Base-by-base conservation (phyloP, 106 monocot genomes). In the Gastrodia elata region DNA sequence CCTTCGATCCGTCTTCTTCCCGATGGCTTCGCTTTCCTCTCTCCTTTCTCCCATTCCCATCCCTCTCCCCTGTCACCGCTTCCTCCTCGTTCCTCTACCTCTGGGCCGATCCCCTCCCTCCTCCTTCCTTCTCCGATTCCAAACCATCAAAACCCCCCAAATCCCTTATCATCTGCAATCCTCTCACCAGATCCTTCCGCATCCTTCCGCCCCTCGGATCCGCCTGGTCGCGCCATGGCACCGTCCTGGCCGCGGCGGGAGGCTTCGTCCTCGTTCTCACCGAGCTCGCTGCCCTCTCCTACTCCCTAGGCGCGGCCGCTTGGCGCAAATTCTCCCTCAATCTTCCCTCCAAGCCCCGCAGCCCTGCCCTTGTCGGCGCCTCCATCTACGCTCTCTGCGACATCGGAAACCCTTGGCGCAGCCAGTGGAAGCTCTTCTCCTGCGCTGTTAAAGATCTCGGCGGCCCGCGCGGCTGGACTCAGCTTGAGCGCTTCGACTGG, bases 161-260 rank as follows among this genome's bases (percentile, higher is more conserved):
- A 57, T 87, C 93, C 8, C 87, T 99, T 13, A 71, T 91, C 44
- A 75, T 88, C 22, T 99, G 91, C 91, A 99, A 99, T 76, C 93
- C 98, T 6, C 70, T 99, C 10, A 78, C 88, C 8, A 65, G 83
- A n/a, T 67, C 82, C 24, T 91, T 68, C 79, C 84, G 87, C 43
- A 44, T 85, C 67, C 79, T 99, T 0, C 98, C 98, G 5, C 91
- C 75, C 30, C 91, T 99, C 68, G 98, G 98, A 22, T 99, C 98
- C 65, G 98, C 98, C 10, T 99, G 98, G 93, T 88, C 93, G 16
- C 88, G 89, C 72, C 98, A 99, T 81, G 98, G 98, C 39, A 99
- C 93, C 68, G 93, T 99, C 39, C 88, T 99, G 28, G 93, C 87
- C 11, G 81, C 76, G 6, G 69, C 69, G 9, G 69, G 71, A 26